A percentile compares a stretch with the other conserved stretches of the same genome.
Evolutionary conservation across 1,284 basidiomycete species (phyloP).

Genomic region (Cronartium ribicola): DNA sequence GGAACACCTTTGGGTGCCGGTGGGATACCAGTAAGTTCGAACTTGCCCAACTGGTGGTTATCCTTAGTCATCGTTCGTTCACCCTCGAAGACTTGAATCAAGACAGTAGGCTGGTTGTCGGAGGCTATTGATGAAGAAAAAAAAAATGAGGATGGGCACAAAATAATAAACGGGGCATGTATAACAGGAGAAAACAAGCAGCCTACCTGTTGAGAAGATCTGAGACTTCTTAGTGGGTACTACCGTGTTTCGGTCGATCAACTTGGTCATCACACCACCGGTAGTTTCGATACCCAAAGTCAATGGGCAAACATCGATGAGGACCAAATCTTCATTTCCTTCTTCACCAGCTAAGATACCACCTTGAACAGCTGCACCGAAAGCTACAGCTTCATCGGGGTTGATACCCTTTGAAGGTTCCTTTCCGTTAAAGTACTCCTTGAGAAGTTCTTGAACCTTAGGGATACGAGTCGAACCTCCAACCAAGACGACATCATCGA

Average conservation of each 20-base stretch:
- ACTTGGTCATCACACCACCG: conserved; percentile 95
- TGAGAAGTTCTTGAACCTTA: conserved; percentile 93
- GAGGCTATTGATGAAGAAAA: conserved; percentile 59
- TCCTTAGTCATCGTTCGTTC: conserved; percentile 94
- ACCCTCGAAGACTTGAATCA: conserved; percentile 82
- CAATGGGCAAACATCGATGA: conserved; percentile 91
- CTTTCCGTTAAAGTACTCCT: conserved; percentile 83
- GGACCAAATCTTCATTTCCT: conserved; percentile 74
- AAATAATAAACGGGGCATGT: not conserved
- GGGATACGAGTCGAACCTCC: conserved; percentile 98
- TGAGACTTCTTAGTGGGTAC: conserved; percentile 97
- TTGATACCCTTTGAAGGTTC: conserved; percentile 90
- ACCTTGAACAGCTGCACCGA: conserved; percentile 95
- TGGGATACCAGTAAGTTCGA: conserved; percentile 86
- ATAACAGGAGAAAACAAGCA: not conserved
- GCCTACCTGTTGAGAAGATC: conserved; percentile 74
- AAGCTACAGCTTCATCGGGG: conserved; percentile 59
- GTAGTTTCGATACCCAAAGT: conserved; percentile 98
- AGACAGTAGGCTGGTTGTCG: conserved; percentile 85
- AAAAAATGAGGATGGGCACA: not conserved
- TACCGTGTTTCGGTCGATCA: conserved; percentile 93
- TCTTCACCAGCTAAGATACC: conserved; percentile 89
- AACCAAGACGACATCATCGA: conserved; percentile 59
- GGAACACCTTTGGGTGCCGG: conserved; percentile 92
- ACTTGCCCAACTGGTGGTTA: conserved; percentile 95